Evolutionary conservation across 2,329 filamentous ascomycete genomes (phyloP), one percentile per base, ranked within the genome.

Genomic region (Rugonectria rugulosa): DNA sequence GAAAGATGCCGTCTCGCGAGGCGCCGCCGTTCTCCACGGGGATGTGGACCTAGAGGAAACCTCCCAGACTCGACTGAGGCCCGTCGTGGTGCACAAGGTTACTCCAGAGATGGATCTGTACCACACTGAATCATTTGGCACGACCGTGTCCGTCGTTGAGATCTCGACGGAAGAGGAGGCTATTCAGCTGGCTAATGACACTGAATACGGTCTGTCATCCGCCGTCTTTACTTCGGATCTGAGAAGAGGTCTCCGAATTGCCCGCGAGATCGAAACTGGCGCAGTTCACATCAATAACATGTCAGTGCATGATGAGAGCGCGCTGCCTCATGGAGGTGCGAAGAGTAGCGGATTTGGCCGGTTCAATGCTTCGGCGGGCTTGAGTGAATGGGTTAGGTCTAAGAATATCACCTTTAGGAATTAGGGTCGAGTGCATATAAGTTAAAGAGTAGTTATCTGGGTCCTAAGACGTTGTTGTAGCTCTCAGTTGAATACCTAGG

Each of bases 201-300:
- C 88, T 2, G 88, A 92, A 44, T 95, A 92, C 68, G 91, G 91
- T 4, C 80, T 96, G 9, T 79, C 80, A 3, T 81, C 86, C 3
- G 82, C 90, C 0, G 83, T 96, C 2, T 96, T 92, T 71, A 92
- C 90, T 0, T 77, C 82, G 62, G 86, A 91, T 68, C 73, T 94
- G 47, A 74, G 79, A 44, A 76, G 79, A 36, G 88, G 80, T 0
- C 69, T 90, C 58, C 76, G 81, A 5, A 72, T 90, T n/a, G 86
- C 87, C 5, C 80, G 76, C 60, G 77, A 79, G 56, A 84, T 90
- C 54, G 86, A 94, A 69, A 81, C 82, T 21, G 91, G 86, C 6
- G 83, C 84, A 3, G 84, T 87, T 23, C 87, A 89, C 62, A 87
- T 90, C 67, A 90, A 90, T 70, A 75, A 76, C 32, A 83, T 87